These are phyloP conservation scores for Yarrowia osloensis DNA, from an alignment of 805 yeast species.

Conservation along the genomic window DNA sequence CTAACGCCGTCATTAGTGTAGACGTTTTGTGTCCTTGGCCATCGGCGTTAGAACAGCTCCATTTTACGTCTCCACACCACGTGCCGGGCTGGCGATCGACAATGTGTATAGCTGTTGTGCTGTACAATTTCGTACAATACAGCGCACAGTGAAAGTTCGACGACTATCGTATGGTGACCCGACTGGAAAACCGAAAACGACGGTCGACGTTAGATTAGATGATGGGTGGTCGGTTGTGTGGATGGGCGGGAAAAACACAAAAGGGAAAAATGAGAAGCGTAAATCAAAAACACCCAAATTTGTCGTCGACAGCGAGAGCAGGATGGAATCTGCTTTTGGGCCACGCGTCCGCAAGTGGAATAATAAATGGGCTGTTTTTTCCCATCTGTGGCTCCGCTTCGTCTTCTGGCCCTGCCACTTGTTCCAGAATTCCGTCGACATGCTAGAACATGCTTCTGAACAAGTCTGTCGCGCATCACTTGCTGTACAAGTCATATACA, in stretches of 20 bases:
- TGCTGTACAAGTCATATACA: constrained; percentile 20
- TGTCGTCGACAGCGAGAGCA: not conserved
- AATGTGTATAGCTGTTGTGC: too few species aligned
- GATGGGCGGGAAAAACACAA: not conserved
- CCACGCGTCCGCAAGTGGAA: too few species aligned
- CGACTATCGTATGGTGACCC: not conserved
- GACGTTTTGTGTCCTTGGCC: too few species aligned
- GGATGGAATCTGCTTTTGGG: too few species aligned
- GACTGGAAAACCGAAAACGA: not conserved
- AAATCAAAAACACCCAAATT: not conserved
- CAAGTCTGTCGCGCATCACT: constrained; percentile 21
- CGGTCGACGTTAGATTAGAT: not conserved
- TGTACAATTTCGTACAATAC: too few species aligned
- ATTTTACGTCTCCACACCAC: too few species aligned
- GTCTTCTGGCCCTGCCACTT: too few species aligned
- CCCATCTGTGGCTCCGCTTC: too few species aligned
- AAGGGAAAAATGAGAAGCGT: not conserved
- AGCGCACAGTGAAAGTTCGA: not conserved
- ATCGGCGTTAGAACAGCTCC: too few species aligned
- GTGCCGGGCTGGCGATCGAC: too few species aligned
- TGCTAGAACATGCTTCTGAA: not conserved
- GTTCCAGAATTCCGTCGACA: not conserved
- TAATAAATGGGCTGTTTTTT: too few species aligned
- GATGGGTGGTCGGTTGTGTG: not conserved
- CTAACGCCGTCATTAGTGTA: too few species aligned